Evolutionary conservation across 306 rosid genomes (phyloP), one percentile per base, ranked within the genome.

Genomic region (Quercus alba): DNA sequence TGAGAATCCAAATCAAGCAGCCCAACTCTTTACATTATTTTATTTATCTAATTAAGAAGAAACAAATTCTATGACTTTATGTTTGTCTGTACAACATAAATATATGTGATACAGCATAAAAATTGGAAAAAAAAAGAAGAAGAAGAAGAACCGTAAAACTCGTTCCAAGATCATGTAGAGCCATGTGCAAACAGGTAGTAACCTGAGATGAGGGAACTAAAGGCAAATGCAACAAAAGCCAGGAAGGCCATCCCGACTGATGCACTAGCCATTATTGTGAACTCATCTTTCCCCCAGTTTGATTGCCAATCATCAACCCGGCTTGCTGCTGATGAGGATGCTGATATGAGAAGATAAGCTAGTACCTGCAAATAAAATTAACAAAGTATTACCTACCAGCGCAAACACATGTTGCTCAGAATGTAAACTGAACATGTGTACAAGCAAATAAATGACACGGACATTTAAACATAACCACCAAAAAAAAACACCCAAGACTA

Each of bases 281-380:
- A 96, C 84, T 96, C 92, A 21, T 96, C 99, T 80, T 90, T 96
- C 3, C 99, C 99, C 99, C 99, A 96, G 72, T 96, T 96, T 3
- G 97, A 91, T 85, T 89, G 94, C 99, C 99, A 96, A 70, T 96
- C 98, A 8, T 93, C 97, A 2, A 93, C 92, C 23, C 98, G 78
- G 9, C 97, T 96, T 1, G 98, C 98, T 0, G 98, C 98, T 0
- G 97, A 93, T n/a, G 99, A 96, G 2, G 99, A 89, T 13, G 99
- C 85, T 5, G 99, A 96, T 76, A 96, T 88, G 64, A 96, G 87
- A 87, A 96, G 99, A 84, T 96, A 96, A 80, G 99, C 97, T 70
- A 96, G 77, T 70, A 89, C 85, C 99, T 96, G 89, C 70, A 62
- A 80, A 25, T 74, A 64, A 58, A 51, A 57, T 66, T 49, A 30